phyloP scores from a whole-genome alignment of 2,329 filamentous ascomycete genomes.

The Aspergillus thermomutatus region DNA sequence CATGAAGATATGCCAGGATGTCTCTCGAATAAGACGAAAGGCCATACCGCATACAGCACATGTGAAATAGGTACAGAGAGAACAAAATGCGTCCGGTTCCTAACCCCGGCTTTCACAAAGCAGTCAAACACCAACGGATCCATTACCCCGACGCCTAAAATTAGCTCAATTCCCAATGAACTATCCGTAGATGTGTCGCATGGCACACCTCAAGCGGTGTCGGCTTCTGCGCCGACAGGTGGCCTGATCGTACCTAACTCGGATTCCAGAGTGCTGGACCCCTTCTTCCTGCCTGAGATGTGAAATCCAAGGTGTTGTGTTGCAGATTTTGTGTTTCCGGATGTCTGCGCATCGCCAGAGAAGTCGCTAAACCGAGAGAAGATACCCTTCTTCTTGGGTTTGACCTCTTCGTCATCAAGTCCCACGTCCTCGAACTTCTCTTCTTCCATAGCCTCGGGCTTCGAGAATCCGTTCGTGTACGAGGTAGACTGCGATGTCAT shows the following conservation, averaged over 20 bases:
- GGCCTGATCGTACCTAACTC: conserved; percentile 65
- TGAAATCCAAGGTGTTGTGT: conserved; percentile 59
- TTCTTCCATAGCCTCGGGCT: conserved; percentile 65
- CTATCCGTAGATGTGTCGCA: neutral
- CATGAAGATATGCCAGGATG: neutral
- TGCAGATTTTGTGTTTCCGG: conserved; percentile 41
- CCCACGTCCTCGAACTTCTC: conserved; percentile 89
- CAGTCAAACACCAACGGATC: neutral
- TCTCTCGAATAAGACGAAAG: neutral
- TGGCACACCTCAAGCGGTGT: conserved; percentile 16
- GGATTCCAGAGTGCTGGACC: conserved; percentile 65
- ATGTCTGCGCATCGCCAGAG: conserved; percentile 31
- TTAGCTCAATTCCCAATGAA: neutral
- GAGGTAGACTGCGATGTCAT: conserved; percentile 62
- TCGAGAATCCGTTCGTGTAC: conserved; percentile 56
- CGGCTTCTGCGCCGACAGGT: conserved; percentile 12
- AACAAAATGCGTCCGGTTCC: neutral
- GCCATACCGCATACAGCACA: neutral
- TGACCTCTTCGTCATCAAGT: conserved; percentile 67
- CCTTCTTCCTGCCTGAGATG: conserved; percentile 68
- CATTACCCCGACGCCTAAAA: neutral
- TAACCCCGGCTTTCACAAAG: neutral
- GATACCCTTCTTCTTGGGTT: conserved; percentile 76
- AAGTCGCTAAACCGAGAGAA: conserved; percentile 69
- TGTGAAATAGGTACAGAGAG: neutral